Percentiles rank a stretch among this genome's conserved stretches.
These are phyloP conservation scores for Talaromyces sp. DNA, from an alignment of 2,329 filamentous ascomycete genomes.

Conservation along the genomic window DNA sequence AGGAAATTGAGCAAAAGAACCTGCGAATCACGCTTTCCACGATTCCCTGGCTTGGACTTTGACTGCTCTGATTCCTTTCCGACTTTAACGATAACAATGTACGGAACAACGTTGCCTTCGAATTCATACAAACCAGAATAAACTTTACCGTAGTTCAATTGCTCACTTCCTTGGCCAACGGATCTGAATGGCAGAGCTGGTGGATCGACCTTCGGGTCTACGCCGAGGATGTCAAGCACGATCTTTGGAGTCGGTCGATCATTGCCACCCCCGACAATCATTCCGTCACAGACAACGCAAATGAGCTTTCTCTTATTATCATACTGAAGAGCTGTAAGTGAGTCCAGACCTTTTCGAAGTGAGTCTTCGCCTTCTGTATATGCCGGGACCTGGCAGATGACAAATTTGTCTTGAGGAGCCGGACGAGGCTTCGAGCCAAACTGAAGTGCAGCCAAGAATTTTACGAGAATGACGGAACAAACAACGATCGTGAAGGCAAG, in stretches of 20 bases:
- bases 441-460: conserved; percentile 90
- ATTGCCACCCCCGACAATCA: conserved; percentile 94
- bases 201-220: conserved; percentile 94
- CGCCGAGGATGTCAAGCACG: conserved; percentile 92
- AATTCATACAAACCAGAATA: conserved; percentile 97
- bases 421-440: conserved; percentile 89
- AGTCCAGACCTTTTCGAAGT: conserved; percentile 86
- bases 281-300: conserved; percentile 92
- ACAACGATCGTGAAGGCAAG: conserved; percentile 83
- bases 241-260: conserved; percentile 97
- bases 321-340: conserved; percentile 88
- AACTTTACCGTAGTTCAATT: conserved; percentile 97
- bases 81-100: conserved; percentile 92
- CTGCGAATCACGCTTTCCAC: conserved; percentile 97
- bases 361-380: conserved; percentile 98
- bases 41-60: conserved; percentile 92
- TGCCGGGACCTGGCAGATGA: conserved; percentile 95
- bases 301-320: conserved; percentile 98
- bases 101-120: conserved; percentile 95
- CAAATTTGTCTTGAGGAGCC: conserved; percentile 92
- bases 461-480: conserved; percentile 73
- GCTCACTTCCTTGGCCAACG: conserved; percentile 80
- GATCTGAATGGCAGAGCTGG: conserved; percentile 93
- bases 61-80: conserved; percentile 92
- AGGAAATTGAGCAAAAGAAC: conserved; percentile 95